Base-by-base conservation (phyloP, 495 filamentous ascomycete genomes). In the Trichoderma parareesei region DNA sequence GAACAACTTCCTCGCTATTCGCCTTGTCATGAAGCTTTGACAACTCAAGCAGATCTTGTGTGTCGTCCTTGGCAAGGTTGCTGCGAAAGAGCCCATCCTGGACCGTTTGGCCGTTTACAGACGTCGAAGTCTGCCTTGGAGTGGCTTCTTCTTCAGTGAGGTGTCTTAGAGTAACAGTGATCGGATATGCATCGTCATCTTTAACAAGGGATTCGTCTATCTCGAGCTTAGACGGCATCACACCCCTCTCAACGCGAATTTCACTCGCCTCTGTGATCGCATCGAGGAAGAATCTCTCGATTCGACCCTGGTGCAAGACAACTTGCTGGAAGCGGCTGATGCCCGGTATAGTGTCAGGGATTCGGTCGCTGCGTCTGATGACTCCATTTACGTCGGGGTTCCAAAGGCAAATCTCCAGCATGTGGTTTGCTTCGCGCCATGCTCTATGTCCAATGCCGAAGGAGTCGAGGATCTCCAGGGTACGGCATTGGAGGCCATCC, bases 381-480 rank as follows among this genome's bases (percentile, higher is more conserved):
- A 78, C 71, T 13, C 84, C 83, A 20, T 84, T 72, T 2, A 69
- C 38, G 18, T 82, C 83, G 0, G 79, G 77, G 60, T 78, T 79
- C 78, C 78, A 75, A 59, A 79, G 70, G 65, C 69, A 76, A 20
- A 79, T 73, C 70, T 79, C 66, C 8, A 77, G 69, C 74, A 84
- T 79, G 64, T 84, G 78, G 70, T 85, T 82, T 8, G 78, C 77
- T 66, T 89, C 87, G 57, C 85, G 82, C 76, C 79, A 81, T 5
- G 80, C 81, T 11, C 82, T 77, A 64, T 89, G 82, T 2, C 75
- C 82, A 62, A 90, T 81, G 8, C 84, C 86, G 67, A 90, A 84
- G 64, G 81, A 84, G 63, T 90, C 87, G 27, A 89, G 83, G 13
- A 88, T 82, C 71, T 89, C 87, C 13, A 87, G 68, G 4, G 79